A percentile compares a stretch with the other conserved stretches of the same genome.
phyloP scores from a whole-genome alignment of 257 asterid species.

The Nicotiana attenuata region DNA sequence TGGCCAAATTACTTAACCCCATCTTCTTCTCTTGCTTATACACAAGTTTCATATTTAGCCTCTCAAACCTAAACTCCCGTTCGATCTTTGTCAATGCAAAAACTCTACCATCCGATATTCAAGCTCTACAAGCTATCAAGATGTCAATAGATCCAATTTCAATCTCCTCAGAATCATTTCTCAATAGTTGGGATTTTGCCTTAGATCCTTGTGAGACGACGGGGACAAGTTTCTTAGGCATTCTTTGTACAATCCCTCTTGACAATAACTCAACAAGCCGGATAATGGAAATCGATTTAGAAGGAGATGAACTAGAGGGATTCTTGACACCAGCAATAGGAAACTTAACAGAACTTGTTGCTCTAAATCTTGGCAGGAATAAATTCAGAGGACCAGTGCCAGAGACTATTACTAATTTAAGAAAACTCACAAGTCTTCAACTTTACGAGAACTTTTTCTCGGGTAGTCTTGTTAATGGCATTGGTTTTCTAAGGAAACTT shows the following conservation, averaged over 20 bases:
- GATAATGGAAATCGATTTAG: constrained; percentile 32
- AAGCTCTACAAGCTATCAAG: constrained; percentile 27
- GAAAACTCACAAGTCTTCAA: constrained; percentile 26
- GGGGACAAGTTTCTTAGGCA: constrained; percentile 33
- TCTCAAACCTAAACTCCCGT: background rate
- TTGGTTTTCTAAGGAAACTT: constrained; percentile 24
- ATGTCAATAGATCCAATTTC: constrained; percentile 42
- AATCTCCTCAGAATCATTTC: constrained; percentile 31
- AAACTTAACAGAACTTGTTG: constrained; percentile 32
- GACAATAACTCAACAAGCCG: constrained; percentile 28
- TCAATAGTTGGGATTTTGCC: constrained; percentile 39
- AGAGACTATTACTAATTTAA: constrained; percentile 18
- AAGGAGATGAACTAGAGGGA: constrained; percentile 50
- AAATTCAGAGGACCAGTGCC: constrained; percentile 46
- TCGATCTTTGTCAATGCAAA: constrained; percentile 13
- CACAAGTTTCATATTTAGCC: background rate
- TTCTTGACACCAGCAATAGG: constrained; percentile 38
- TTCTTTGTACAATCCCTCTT: constrained; percentile 26
- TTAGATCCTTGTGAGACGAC: constrained; percentile 45
- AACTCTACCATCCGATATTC: constrained; percentile 34
- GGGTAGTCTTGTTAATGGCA: constrained; percentile 26
- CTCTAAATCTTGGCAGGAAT: constrained; percentile 31
- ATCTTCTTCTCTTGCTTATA: background rate
- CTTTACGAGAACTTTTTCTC: constrained; percentile 39
- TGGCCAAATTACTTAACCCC: constrained; percentile 3